phyloP scores from a whole-genome alignment of 495 filamentous ascomycete species.

The Xylaria telfairii region DNA sequence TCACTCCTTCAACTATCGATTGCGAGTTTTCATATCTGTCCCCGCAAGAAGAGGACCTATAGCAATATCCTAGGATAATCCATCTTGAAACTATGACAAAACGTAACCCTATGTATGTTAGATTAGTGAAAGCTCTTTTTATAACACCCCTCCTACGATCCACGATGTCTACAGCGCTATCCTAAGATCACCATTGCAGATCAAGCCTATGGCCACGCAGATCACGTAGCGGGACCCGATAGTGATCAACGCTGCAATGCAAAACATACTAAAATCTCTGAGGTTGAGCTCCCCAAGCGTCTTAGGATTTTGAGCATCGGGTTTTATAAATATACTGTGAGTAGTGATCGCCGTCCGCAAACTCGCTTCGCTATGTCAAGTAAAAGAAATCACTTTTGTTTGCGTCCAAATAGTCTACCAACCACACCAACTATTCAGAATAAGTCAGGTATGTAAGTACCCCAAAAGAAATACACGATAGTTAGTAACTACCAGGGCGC shows the following conservation, averaged over 20 bases:
- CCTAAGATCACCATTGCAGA: not conserved
- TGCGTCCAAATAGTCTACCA: not conserved
- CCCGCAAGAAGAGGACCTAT: not conserved
- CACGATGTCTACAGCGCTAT: not conserved
- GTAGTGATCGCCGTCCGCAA: too few relatives aligned
- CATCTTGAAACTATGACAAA: not conserved
- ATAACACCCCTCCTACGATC: not conserved
- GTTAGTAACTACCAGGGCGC: not conserved
- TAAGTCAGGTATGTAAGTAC: not conserved
- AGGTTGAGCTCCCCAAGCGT: not conserved
- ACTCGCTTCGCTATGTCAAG: not conserved
- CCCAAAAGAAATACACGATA: not conserved
- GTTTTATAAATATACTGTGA: too few relatives aligned
- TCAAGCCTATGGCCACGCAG: not conserved
- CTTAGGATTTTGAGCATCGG: too few relatives aligned
- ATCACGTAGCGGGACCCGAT: not conserved
- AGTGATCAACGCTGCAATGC: slow-evolving; percentile 11
- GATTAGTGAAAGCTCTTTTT: not conserved
- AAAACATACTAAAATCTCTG: slow-evolving; percentile 1
- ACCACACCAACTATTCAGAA: not conserved
- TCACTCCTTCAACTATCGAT: not conserved
- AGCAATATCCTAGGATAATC: not conserved
- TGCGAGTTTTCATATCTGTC: not conserved
- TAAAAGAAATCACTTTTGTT: not conserved
- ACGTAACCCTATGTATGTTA: too few relatives aligned